Conservation (phyloP, 495 filamentous ascomycete genomes). For the Hypoxylon fragiforme region DNA sequence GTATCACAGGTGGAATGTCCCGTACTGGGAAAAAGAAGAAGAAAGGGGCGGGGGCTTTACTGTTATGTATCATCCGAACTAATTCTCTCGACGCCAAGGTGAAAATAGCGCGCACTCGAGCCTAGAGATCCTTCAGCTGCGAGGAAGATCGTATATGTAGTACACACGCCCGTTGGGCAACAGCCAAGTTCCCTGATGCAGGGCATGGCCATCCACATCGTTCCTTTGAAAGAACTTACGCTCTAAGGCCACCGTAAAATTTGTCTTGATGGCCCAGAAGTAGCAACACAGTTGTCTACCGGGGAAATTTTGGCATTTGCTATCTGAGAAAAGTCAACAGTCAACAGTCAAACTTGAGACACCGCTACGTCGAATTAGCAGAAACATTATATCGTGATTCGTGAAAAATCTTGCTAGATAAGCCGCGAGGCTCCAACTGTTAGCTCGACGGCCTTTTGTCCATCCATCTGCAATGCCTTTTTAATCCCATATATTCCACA, state of each 20-base stretch:
- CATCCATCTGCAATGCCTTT: slow-evolving; percentile 10
- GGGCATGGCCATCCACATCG: background rate
- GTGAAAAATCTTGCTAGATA: slow-evolving; percentile 25
- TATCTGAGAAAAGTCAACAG: slow-evolving; percentile 11
- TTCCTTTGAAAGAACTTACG: background rate
- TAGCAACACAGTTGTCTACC: background rate
- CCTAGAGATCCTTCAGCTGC: too few species aligned
- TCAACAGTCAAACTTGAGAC: slow-evolving; percentile 8
- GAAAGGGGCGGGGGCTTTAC: too few species aligned
- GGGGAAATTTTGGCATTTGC: too few species aligned
- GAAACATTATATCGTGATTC: slow-evolving; percentile 31
- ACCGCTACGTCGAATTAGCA: slow-evolving; percentile 7
- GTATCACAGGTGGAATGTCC: too few species aligned
- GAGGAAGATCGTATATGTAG: too few species aligned
- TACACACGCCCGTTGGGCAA: too few species aligned
- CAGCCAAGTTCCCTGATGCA: background rate
- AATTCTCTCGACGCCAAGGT: too few species aligned
- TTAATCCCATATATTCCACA: slow-evolving; percentile 17
- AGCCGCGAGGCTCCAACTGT: slow-evolving; percentile 32
- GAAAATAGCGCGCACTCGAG: too few species aligned
- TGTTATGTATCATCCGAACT: too few species aligned
- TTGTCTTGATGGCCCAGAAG: background rate
- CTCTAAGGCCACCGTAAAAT: background rate
- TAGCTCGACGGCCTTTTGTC: slow-evolving; percentile 11
- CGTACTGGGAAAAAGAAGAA: too few species aligned